Evolutionary conservation across 192 early-diverging fungal species (phyloP).

Genomic region (Linnemannia exigua): DNA sequence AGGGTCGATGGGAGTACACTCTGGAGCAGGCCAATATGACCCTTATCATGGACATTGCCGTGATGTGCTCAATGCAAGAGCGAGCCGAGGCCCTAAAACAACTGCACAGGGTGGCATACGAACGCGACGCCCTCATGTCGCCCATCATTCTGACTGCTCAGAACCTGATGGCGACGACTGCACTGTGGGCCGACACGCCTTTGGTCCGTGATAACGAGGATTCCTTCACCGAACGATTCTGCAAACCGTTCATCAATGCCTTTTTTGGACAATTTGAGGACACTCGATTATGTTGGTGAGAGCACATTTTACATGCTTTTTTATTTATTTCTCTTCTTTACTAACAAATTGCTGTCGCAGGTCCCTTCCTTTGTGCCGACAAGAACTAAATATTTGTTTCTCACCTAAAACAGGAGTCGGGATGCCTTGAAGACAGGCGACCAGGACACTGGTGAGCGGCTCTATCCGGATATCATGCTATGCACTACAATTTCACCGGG

Average conservation of each 20-base stretch:
- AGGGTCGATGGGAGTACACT: background rate
- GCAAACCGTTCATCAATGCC: background rate
- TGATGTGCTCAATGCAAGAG: background rate
- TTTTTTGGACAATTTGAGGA: background rate
- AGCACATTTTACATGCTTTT: no score
- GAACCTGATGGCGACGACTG: background rate
- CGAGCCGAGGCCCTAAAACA: no score
- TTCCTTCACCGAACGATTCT: slow-evolving; percentile 1
- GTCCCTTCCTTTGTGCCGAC: no score
- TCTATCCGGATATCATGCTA: slow-evolving; percentile 3
- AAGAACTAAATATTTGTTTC: no score
- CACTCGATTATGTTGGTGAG: background rate
- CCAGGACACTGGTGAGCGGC: background rate
- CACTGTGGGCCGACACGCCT: background rate
- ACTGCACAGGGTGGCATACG: background rate
- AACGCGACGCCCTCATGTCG: background rate
- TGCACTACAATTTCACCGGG: background rate
- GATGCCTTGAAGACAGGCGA: background rate
- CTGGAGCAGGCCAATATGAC: background rate
- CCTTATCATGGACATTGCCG: background rate
- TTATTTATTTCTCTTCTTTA: no score
- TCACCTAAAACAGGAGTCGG: background rate
- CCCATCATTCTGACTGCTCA: background rate
- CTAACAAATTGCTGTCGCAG: no score
- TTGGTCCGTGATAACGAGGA: background rate